Base-by-base conservation (phyloP, 371 early-diverging fungal species). In the Paraphysoderma sedebokerense region DNA sequence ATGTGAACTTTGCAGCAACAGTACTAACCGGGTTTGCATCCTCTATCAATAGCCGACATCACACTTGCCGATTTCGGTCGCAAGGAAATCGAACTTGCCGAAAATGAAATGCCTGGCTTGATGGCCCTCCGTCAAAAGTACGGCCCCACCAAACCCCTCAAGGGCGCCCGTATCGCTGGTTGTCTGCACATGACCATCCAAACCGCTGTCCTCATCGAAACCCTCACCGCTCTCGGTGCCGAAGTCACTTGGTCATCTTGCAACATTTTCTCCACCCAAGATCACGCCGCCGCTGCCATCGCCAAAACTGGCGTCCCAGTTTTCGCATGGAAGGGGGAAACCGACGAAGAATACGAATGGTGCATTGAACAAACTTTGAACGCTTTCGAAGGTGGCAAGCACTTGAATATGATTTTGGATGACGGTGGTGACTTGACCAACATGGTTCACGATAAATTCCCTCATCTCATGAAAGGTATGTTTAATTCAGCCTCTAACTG, bases 121-220 rank as follows among this genome's bases (percentile, higher is more conserved):
- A 92, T 92, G 85, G 60, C 73, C 60, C 74, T 97, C 52, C 82
- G 91, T 62, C 65, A 75, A 49, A 91, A 88, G 77, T 97, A 96
- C 70, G 87, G 86, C 45, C 77, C 86, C 48, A 36, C 67, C 52
- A 78, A 97, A 70, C 86, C 93, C 52, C 79, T 98, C 59, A 79
- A 79, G 54, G 98, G 97, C 65, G 93, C 97, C 55, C 86, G 98
- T 58, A 90, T 98, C 57, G 89, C 90, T 52, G 97, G 97, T 34
- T 96, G 97, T 72, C 77, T 98, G 59, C 96, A 97, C 77, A 96
- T 93, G 95, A 98, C 95, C 66, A 87, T 98, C 62, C 87, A 97
- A 77, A 95, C 97, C 38, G 98, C 96, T 50, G 92, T 96, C 52
- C 78, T 98, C 57, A 93, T 96, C 71, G 96, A 96, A 76, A 92